These are phyloP conservation scores for Pseudopyricularia javanii DNA, from an alignment of 2,329 filamentous ascomycete species.

Conservation along the genomic window DNA sequence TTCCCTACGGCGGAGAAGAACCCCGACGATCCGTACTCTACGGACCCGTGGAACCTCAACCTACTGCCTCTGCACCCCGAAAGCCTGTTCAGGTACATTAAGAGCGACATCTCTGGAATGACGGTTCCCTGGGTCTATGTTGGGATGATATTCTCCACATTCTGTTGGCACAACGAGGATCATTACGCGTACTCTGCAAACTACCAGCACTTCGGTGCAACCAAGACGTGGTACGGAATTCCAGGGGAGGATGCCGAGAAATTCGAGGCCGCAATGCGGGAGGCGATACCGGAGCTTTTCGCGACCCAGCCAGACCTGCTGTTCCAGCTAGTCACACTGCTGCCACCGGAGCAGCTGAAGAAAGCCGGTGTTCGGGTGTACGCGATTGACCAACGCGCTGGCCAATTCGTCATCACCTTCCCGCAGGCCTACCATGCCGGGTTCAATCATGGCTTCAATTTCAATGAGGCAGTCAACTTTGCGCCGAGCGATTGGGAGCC, in stretches of 20 bases:
- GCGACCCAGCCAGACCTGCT: conserved; percentile 93
- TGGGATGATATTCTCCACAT: conserved; percentile 98
- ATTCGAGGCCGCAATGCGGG: conserved; percentile 89
- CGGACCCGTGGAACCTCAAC: conserved; percentile 92
- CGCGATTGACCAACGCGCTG: conserved; percentile 89
- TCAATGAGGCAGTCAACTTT: conserved; percentile 98
- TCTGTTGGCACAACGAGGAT: conserved; percentile 99
- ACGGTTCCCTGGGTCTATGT: conserved; percentile 99
- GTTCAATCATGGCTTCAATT: conserved; percentile 98
- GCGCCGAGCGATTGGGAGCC: conserved; percentile 93
- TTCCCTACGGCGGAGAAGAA: conserved; percentile 92
- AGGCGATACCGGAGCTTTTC: conserved; percentile 90
- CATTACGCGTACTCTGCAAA: conserved; percentile 97
- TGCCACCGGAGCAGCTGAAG: conserved; percentile 83
- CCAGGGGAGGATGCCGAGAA: conserved; percentile 87
- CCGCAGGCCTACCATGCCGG: conserved; percentile 95
- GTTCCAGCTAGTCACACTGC: conserved; percentile 91
- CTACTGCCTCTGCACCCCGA: conserved; percentile 82
- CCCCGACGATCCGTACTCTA: conserved; percentile 74
- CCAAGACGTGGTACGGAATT: conserved; percentile 98
- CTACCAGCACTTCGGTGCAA: conserved; percentile 95
- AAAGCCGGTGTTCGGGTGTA: conserved; percentile 91
- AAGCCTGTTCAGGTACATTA: conserved; percentile 92
- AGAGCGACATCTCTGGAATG: conserved; percentile 97
- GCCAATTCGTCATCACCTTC: conserved; percentile 93